Percentiles rank a stretch among this genome's conserved stretches.
phyloP scores from a whole-genome alignment of 352 stramenopile species.

The Pythium brachiatum region DNA sequence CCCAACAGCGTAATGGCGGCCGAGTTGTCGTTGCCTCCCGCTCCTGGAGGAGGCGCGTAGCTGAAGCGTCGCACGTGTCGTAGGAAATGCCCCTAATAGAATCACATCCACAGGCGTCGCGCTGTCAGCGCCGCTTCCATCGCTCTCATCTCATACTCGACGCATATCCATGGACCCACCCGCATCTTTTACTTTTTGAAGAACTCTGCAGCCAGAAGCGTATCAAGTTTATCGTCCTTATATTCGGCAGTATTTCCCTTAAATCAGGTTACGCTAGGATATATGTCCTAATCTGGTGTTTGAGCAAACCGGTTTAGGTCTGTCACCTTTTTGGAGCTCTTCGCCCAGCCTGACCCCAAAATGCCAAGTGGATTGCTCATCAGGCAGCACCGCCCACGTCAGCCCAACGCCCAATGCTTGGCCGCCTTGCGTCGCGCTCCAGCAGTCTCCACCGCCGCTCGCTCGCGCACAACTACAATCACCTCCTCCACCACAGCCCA shows the following conservation, averaged over 20 bases:
- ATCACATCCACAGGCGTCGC: background rate
- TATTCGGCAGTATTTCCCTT: background rate
- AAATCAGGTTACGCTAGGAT: slow-evolving; percentile 4
- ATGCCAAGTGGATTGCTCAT: slow-evolving; percentile 4
- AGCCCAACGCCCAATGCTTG: slow-evolving; percentile 16
- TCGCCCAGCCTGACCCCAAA: background rate
- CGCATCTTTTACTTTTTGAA: slow-evolving; percentile 11
- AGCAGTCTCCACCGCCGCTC: slow-evolving; percentile 22
- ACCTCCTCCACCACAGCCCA: background rate
- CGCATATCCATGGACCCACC: slow-evolving; percentile 5
- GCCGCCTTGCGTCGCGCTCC: slow-evolving; percentile 21
- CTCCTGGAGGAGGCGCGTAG: slow-evolving; percentile 60
- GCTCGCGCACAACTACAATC: slow-evolving; percentile 16
- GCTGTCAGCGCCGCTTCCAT: background rate
- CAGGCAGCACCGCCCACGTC: background rate
- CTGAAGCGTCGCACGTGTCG: slow-evolving; percentile 53
- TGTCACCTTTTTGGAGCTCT: background rate
- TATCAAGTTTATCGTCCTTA: slow-evolving; percentile 7
- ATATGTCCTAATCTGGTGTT: slow-evolving; percentile 24
- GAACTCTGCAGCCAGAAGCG: slow-evolving; percentile 15
- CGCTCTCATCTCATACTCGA: background rate
- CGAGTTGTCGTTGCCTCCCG: slow-evolving; percentile 71
- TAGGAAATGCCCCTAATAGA: slow-evolving; percentile 23
- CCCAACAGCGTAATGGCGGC: slow-evolving; percentile 78
- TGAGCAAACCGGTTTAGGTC: slow-evolving; percentile 26